These are phyloP conservation scores for Penicillium verrucosum DNA, from an alignment of 2,329 filamentous ascomycete species.

Conservation along the genomic window DNA sequence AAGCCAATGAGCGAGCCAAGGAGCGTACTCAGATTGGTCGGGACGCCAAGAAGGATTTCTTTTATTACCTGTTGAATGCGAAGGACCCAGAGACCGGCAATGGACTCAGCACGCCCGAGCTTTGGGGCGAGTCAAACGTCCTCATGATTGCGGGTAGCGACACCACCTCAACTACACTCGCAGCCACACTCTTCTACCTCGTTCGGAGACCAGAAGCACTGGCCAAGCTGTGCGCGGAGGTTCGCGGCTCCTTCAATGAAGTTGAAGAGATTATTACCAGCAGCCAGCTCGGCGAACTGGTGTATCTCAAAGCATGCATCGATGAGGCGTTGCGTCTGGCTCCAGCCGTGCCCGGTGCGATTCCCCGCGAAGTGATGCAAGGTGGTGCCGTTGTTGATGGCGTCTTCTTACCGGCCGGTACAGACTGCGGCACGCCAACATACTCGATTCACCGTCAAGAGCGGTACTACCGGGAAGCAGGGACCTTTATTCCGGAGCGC, in stretches of 20 bases:
- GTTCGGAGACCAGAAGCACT: constrained; percentile 33
- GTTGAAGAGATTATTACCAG: constrained; percentile 40
- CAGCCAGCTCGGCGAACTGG: constrained; percentile 33
- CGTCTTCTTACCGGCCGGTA: constrained; percentile 48
- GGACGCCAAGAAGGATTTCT: constrained; percentile 69
- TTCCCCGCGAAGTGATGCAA: constrained; percentile 39
- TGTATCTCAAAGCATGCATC: constrained; percentile 43
- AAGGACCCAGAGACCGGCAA: constrained; percentile 68
- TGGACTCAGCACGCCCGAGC: constrained; percentile 62
- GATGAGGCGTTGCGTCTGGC: constrained; percentile 43
- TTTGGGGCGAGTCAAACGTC: constrained; percentile 69
- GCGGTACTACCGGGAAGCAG: constrained; percentile 59
- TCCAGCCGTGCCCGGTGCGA: constrained; percentile 39
- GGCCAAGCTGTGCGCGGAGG: constrained; percentile 33
- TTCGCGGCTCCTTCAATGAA: constrained; percentile 34
- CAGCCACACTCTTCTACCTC: constrained; percentile 43
- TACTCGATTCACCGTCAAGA: constrained; percentile 68
- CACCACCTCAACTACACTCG: constrained; percentile 64
- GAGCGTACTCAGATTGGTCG: constrained; percentile 56
- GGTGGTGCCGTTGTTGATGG: constrained; percentile 39
- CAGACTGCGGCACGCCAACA: constrained; percentile 62
- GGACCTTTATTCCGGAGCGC: constrained; percentile 60
- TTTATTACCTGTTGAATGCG: constrained; percentile 70
- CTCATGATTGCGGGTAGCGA: constrained; percentile 71
- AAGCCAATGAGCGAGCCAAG: constrained; percentile 64